Percentiles rank a stretch among this genome's conserved stretches.
phyloP scores from a whole-genome alignment of 108 stramenopile species.

The Cylindrotheca closterium region DNA sequence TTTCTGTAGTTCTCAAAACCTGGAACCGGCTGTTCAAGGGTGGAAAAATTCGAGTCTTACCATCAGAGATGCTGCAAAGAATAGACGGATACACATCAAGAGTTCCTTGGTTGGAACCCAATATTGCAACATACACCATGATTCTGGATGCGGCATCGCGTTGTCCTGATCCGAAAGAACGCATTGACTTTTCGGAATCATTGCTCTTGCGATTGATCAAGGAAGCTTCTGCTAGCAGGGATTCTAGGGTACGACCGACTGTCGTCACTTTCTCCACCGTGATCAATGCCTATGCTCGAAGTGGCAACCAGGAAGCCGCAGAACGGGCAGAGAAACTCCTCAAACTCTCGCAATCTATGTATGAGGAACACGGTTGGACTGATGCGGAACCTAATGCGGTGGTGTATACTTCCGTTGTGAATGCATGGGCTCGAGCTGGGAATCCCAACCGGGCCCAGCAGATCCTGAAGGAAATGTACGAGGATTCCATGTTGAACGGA shows the following conservation, averaged over 20 bases:
- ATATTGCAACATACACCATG: constrained; percentile 35
- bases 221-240: background rate
- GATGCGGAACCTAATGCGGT: constrained; percentile 25
- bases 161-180: constrained; percentile 15
- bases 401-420: constrained; percentile 23
- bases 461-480: constrained; percentile 30
- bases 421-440: constrained; percentile 32
- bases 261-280: constrained; percentile 24
- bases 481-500: constrained; percentile 15
- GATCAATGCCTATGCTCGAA: constrained; percentile 20
- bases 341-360: constrained; percentile 2
- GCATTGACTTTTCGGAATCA: constrained; percentile 20
- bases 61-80: constrained; percentile 15
- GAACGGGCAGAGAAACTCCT: constrained; percentile 21
- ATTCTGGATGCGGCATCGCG: constrained; percentile 30
- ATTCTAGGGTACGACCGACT: constrained; percentile 14
- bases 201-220: constrained; percentile 16
- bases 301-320: constrained; percentile 10
- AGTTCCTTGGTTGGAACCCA: constrained; percentile 10
- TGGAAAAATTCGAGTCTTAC: constrained; percentile 2
- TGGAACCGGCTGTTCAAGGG: background rate
- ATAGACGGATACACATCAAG: constrained; percentile 8
- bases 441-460: constrained; percentile 15
- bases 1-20: background rate
- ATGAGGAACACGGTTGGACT: constrained; percentile 4